Base-by-base conservation (phyloP, 345 rosid genomes). In the Nephelium lappaceum region DNA sequence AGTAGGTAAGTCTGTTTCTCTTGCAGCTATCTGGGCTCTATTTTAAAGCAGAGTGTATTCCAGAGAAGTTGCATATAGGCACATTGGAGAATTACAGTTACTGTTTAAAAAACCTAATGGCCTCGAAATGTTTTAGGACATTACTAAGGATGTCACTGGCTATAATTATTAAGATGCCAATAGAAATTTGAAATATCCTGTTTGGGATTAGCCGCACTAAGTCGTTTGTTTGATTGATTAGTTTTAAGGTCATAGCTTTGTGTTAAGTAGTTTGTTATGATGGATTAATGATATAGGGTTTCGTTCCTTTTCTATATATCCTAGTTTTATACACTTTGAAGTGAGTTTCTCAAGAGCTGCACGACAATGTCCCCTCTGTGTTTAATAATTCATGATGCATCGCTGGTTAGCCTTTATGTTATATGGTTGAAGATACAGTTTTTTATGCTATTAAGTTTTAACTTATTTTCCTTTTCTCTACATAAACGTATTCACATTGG, bases 1-100 rank as follows among this genome's bases (percentile, higher is more conserved):
- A 86, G 78, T 93, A 94, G 95, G 88, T 80, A 86, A 81, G 89
- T 78, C 45, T 61, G 62, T n/a, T 75, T 60, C 11, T 62, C 7
- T 62, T 3, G 6, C 8, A 67, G n/a, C 67, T 57, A 5, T 75
- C 3, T 25, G 9, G n/a, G n/a, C 36, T 75, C 8, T 41, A 55
- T 53, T 76, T 75, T 66, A 15, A 39, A 58, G 25, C 42, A 19
- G 5, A 38, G 0, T 8, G 38, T 15, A 57, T 53, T 23, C 55
- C 38, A 23, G 55, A 15, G 19, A 47, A 38, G 71, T n/a, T 31
- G 70, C 65, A 49, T 67, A 8, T n/a, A 27, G 23, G 8, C 3
- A 38, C 18, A 19, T 53, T 8, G 10, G 10, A 51, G 41, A 27
- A 2, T 23, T 67, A 7, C 49, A 11, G 55, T 55, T 43, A 15